A percentile compares a stretch with the other conserved stretches of the same genome.
phyloP scores from a whole-genome alignment of 2,329 filamentous ascomycete genomes.

The Gnomoniopsis smithogilvyi region DNA sequence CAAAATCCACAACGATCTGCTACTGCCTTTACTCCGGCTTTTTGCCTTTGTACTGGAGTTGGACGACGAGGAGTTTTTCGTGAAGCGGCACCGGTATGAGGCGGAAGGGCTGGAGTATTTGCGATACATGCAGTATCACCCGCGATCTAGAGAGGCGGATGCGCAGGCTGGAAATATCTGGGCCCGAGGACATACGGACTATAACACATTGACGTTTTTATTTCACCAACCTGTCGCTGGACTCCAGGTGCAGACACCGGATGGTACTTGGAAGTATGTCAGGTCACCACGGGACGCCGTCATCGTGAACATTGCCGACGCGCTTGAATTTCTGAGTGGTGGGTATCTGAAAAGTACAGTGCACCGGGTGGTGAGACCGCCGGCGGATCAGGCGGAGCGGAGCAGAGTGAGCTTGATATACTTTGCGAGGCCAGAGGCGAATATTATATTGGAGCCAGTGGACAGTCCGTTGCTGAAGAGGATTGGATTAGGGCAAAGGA shows the following conservation, averaged over 20 bases:
- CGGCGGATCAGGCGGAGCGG: conserved; percentile 23
- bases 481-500: conserved; percentile 18
- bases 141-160: conserved; percentile 21
- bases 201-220: conserved; percentile 42
- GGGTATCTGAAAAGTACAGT: conserved; percentile 27
- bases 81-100: conserved; percentile 24
- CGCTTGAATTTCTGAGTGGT: conserved; percentile 38
- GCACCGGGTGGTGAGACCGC: conserved; percentile 25
- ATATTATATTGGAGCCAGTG: conserved; percentile 22
- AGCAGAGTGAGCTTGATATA: conserved; percentile 25
- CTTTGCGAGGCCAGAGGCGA: conserved; percentile 25
- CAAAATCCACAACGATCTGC: conserved; percentile 17
- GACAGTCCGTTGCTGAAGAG: conserved; percentile 9
- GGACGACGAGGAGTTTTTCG: conserved; percentile 24
- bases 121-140: conserved; percentile 28
- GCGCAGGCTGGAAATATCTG: conserved; percentile 20
- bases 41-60: conserved; percentile 25
- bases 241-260: conserved; percentile 43
- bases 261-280: conserved; percentile 30
- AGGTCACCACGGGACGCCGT: conserved; percentile 32
- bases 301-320: conserved; percentile 45
- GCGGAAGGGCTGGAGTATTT: conserved; percentile 26
- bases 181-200: conserved; percentile 27
- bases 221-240: conserved; percentile 55
- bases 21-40: conserved; percentile 18